Evolutionary conservation across 345 rosid species (phyloP), one percentile per base, ranked within the genome.

Genomic region (Durio zibethinus): DNA sequence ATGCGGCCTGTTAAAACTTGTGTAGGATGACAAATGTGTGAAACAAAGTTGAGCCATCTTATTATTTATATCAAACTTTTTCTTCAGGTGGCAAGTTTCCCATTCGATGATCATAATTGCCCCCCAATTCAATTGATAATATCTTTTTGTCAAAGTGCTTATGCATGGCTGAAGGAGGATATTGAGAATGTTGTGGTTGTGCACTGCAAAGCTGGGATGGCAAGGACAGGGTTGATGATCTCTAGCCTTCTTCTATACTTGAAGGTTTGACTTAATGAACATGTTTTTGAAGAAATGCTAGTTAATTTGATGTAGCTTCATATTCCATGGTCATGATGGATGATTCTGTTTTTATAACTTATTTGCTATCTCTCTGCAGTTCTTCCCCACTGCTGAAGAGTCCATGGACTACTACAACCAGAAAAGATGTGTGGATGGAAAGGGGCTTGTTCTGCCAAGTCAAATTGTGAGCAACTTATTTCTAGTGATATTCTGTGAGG

Each of bases 161-260:
- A 92, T 81, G 83, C 90, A 9, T 92, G 97, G 97, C 87, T 91
- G 84, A 92, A 92, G 87, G 90, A 91, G 79, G 97, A 92, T 82
- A 91, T 92, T 72, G 97, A 92, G 90, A 92, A 92, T 84, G 97
- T 92, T 76, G 95, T 92, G 76, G 97, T 84, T 78, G 97, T 92
- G 76, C 97, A 92, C 85, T 92, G 97, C 80, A 92, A 92, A 82
- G 97, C 97, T 76, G 97, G 97, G 77, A 92, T 92, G 97, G 97
- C 97, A 27, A 87, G 97, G 89, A 92, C 97, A 15, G 97, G 97
- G 65, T 86, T 92, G 81, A 92, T 92, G 97, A 92, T 92, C 78
- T 92, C 94, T 80, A 89, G 97, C 88, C 92, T 92, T 84, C 90
- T 92, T 50, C 73, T 92, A 72, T 92, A 89, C 83, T 79, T 92